Evolutionary conservation across 2,329 filamentous ascomycete genomes (phyloP).

Genomic region (Botryotinia convoluta): DNA sequence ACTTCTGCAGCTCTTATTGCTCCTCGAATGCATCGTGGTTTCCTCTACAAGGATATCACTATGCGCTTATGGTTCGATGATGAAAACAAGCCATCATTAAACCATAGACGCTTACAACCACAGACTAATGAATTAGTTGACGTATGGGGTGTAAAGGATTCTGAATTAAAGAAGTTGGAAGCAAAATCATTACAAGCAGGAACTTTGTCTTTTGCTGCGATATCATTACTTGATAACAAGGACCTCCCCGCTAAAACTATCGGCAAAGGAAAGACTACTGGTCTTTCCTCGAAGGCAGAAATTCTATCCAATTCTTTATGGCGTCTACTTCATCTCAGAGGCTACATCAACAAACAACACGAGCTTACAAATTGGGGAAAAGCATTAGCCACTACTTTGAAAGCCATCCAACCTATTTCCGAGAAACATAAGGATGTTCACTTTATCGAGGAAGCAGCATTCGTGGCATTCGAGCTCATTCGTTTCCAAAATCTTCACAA

Average conservation of each 20-base stretch:
- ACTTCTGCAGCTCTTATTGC: constrained; percentile 76
- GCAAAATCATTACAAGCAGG: constrained; percentile 43
- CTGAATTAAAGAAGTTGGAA: constrained; percentile 46
- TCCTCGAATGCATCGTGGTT: constrained; percentile 77
- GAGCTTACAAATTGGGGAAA: constrained; percentile 81
- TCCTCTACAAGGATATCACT: constrained; percentile 73
- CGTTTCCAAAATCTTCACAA: constrained; percentile 75
- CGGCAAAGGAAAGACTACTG: constrained; percentile 35
- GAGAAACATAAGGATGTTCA: constrained; percentile 45
- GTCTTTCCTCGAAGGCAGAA: constrained; percentile 63
- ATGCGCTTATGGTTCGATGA: constrained; percentile 83
- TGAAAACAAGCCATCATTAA: constrained; percentile 65
- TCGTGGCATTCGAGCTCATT: constrained; percentile 83
- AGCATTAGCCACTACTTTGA: constrained; percentile 68
- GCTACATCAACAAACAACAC: constrained; percentile 77
- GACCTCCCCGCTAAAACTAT: constrained; percentile 70
- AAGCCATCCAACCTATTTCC: constrained; percentile 54
- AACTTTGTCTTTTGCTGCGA: constrained; percentile 58
- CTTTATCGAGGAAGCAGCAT: constrained; percentile 68
- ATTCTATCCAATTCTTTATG: constrained; percentile 72
- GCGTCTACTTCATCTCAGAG: constrained; percentile 85
- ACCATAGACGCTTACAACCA: constrained; percentile 53
- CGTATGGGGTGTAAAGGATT: constrained; percentile 73
- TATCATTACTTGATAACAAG: constrained; percentile 61
- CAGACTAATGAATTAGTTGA: constrained; percentile 48